These are phyloP conservation scores for Orychophragmus violaceus DNA, from an alignment of 345 rosid genomes.

Conservation along the genomic window DNA sequence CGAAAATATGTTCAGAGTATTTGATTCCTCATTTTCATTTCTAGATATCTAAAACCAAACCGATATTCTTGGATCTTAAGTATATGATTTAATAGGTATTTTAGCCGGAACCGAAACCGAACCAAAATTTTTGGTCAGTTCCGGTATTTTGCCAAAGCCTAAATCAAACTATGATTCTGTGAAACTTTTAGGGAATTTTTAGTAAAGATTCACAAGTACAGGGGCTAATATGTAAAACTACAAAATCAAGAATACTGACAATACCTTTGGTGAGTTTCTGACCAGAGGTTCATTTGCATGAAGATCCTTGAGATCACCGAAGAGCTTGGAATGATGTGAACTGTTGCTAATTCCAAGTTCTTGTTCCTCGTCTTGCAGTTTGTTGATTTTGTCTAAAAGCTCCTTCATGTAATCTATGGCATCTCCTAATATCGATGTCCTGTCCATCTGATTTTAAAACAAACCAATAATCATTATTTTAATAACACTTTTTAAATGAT, in stretches of 20 bases:
- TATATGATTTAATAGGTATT: no score
- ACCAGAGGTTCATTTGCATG: constrained; percentile 45
- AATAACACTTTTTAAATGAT: neutral
- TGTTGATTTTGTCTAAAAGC: constrained; percentile 53
- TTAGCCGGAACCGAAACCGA: no score
- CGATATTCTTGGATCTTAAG: no score
- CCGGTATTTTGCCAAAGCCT: no score
- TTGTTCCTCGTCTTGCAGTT: constrained; percentile 47
- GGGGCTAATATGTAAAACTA: constrained; percentile 1
- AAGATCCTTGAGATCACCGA: constrained; percentile 38
- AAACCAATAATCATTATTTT: constrained; percentile 5
- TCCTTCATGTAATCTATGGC: constrained; percentile 71
- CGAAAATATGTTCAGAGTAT: no score
- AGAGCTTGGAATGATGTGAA: constrained; percentile 22
- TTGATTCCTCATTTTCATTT: no score
- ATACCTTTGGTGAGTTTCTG: constrained; percentile 90
- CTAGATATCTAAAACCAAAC: no score
- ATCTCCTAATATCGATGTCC: constrained; percentile 63
- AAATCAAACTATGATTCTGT: neutral
- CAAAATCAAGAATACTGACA: neutral
- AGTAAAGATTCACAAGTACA: neutral
- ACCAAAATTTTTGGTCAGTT: no score
- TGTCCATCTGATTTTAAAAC: constrained; percentile 49
- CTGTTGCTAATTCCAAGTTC: constrained; percentile 26
- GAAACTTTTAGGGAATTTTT: neutral